phyloP scores from a whole-genome alignment of 257 asterid species.

The Avicennia marina region DNA sequence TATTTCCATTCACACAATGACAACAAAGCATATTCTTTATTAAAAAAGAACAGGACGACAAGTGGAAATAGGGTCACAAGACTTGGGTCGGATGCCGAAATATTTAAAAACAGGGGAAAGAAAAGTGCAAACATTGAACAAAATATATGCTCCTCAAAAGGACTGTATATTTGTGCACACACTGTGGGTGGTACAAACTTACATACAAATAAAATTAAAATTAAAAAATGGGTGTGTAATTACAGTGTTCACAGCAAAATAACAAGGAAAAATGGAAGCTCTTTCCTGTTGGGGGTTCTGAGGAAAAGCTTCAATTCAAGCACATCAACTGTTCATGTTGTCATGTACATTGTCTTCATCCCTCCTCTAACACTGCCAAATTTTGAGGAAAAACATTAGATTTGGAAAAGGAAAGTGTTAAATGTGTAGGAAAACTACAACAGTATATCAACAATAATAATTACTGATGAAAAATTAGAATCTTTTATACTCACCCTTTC shows the following conservation, averaged over 20 bases:
- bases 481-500: conserved; percentile 31
- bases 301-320: conserved; percentile 32
- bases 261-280: conserved; percentile 5
- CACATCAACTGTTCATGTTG: too few relatives aligned
- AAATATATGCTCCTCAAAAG: conserved; percentile 13
- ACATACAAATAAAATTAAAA: conserved; percentile 42
- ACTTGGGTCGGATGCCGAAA: conserved; percentile 17
- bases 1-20: conserved; percentile 16
- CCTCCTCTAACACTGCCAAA: too few relatives aligned
- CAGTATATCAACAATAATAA: neutral
- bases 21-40: conserved; percentile 14
- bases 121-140: neutral
- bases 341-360: too few relatives aligned
- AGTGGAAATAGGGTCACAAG: conserved; percentile 20
- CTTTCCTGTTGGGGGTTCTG: conserved; percentile 27
- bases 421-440: neutral
- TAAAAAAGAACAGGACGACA: conserved; percentile 1
- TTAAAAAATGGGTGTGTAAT: conserved; percentile 65
- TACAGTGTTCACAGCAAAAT: conserved; percentile 70
- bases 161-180: conserved; percentile 23
- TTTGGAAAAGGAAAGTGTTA: too few relatives aligned
- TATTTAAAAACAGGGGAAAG: conserved; percentile 10
- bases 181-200: conserved; percentile 49
- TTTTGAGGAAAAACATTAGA: too few relatives aligned
- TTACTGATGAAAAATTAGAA: neutral